phyloP scores from a whole-genome alignment of 208 protist genomes.

The Trichomonas vaginalis region DNA sequence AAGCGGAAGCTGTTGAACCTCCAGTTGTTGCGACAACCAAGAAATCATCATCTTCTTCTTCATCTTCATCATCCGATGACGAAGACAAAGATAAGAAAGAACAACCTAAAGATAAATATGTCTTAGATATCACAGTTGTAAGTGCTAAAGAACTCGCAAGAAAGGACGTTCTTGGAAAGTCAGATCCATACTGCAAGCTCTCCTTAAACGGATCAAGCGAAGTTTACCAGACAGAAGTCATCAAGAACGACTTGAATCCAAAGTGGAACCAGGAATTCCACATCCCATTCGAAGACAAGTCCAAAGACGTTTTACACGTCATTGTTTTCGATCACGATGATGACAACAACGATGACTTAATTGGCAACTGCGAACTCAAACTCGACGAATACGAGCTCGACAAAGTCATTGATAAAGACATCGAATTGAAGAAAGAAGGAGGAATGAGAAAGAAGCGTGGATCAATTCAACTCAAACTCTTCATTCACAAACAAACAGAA shows the following conservation, averaged over 20 bases:
- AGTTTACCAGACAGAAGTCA: background rate
- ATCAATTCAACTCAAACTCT: background rate
- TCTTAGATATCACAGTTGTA: background rate
- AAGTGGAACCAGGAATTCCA: background rate
- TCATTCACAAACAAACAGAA: background rate
- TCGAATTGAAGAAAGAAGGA: background rate
- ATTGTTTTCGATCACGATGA: background rate
- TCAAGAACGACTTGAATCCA: background rate
- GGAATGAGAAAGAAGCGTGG: background rate
- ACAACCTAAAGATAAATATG: background rate
- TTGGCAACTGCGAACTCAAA: background rate
- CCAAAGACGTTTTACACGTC: background rate
- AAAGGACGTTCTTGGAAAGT: background rate
- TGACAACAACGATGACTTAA: background rate
- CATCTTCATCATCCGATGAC: background rate
- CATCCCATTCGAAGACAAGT: background rate
- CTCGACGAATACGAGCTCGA: background rate
- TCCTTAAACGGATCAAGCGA: background rate
- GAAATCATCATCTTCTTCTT: background rate
- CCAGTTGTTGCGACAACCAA: background rate
- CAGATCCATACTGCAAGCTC: background rate
- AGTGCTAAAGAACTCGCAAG: background rate
- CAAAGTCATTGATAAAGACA: background rate
- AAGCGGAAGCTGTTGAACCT: background rate
- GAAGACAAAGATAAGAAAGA: background rate